Percentiles rank a stretch among this genome's conserved stretches.
Conservation (phyloP, 345 rosid genomes). For the Hypericum perforatum region DNA sequence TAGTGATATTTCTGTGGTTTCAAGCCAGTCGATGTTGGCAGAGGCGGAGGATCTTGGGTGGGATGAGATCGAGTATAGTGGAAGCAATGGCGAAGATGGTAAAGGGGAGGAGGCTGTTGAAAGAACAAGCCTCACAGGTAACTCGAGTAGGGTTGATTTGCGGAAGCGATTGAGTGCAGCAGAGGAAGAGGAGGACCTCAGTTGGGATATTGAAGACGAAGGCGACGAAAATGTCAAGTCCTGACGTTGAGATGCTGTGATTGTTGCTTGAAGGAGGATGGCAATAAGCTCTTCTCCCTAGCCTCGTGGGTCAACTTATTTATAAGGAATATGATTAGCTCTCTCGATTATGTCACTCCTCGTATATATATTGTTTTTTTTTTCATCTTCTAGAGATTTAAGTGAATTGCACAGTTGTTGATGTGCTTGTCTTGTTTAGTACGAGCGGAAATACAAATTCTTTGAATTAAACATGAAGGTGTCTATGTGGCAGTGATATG, state of each 20-base stretch:
- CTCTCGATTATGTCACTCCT: too few relatives aligned
- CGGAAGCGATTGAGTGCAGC: conserved; percentile 35
- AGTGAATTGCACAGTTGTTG: too few relatives aligned
- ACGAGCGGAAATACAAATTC: too few relatives aligned
- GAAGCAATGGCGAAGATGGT: conserved; percentile 28
- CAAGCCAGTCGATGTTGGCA: conserved; percentile 38
- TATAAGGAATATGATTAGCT: too few relatives aligned
- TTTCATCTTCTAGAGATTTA: too few relatives aligned
- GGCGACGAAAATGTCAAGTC: conserved; percentile 16
- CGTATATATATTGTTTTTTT: too few relatives aligned
- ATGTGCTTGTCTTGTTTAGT: too few relatives aligned
- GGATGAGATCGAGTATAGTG: conserved; percentile 69
- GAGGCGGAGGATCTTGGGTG: conserved; percentile 71
- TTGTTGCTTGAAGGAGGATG: neutral
- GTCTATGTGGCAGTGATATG: too few relatives aligned
- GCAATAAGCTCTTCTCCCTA: neutral
- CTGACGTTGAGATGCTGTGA: neutral
- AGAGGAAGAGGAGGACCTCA: conserved; percentile 58
- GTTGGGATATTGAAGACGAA: conserved; percentile 83
- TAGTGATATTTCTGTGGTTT: conserved; percentile 57
- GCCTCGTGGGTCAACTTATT: too few relatives aligned
- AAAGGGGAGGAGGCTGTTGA: conserved; percentile 15
- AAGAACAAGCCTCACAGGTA: neutral
- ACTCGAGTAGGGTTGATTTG: conserved; percentile 31
- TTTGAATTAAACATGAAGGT: too few relatives aligned